Evolutionary conservation across 345 rosid species (phyloP).

Genomic region (Excoecaria agallocha): DNA sequence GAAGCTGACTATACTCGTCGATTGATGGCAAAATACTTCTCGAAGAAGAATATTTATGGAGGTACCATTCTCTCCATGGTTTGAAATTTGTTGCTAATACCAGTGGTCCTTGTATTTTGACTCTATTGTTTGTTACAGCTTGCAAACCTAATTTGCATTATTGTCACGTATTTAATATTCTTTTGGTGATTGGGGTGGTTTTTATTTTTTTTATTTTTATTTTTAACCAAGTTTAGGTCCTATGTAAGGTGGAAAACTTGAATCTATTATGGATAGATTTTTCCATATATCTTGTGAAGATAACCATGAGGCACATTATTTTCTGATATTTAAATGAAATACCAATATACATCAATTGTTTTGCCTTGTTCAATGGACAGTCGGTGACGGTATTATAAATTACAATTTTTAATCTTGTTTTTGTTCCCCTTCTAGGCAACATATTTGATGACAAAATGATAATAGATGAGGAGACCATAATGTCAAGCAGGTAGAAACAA

Average conservation of each 20-base stretch:
- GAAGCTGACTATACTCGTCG: slow-evolving; percentile 55
- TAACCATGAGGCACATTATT: neutral
- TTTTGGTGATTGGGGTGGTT: neutral
- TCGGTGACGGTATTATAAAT: neutral
- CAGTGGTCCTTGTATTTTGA: neutral
- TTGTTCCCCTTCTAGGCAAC: slow-evolving; percentile 39
- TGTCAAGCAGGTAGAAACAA: slow-evolving; percentile 60
- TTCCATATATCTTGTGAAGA: neutral
- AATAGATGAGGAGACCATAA: slow-evolving; percentile 56
- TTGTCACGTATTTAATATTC: neutral
- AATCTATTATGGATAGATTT: neutral
- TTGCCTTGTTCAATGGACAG: neutral
- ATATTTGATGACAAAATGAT: slow-evolving; percentile 53
- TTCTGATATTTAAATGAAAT: neutral
- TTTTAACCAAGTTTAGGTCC: neutral
- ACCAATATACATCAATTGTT: neutral
- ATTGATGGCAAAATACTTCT: slow-evolving; percentile 64
- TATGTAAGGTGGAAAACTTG: neutral
- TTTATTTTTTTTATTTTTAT: neutral
- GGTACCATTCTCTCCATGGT: slow-evolving; percentile 35
- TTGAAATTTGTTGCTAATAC: neutral
- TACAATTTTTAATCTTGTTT: neutral
- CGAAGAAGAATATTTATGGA: slow-evolving; percentile 53
- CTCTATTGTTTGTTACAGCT: neutral
- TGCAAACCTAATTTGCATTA: neutral